Conservation (phyloP, 2,329 filamentous ascomycete genomes). For the Xylaria sp. region DNA sequence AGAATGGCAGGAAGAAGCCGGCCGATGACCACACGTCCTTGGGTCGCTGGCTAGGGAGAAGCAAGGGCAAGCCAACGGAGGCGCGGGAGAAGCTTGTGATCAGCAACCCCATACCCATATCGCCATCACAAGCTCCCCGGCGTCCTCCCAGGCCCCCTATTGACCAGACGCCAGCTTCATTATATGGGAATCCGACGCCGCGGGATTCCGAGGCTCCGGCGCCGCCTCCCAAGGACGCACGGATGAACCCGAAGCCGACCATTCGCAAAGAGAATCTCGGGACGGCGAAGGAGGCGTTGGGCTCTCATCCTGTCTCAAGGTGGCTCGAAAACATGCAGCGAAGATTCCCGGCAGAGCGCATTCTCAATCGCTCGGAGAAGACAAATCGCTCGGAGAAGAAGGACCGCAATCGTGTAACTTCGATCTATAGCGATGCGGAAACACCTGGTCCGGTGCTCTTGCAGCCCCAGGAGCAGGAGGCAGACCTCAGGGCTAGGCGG, state of each 20-base stretch:
- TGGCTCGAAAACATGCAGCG: constrained; percentile 1
- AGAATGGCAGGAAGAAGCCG: constrained; percentile 3
- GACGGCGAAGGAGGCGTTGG: constrained; percentile 22
- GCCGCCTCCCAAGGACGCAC: background rate
- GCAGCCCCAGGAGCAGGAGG: background rate
- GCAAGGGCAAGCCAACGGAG: constrained; percentile 1
- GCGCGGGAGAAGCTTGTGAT: constrained; percentile 8
- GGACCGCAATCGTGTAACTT: background rate
- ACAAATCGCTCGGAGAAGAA: constrained; percentile 3
- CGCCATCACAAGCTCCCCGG: background rate
- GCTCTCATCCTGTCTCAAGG: constrained; percentile 23
- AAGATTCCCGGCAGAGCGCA: background rate
- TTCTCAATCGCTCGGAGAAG: background rate
- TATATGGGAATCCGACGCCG: background rate
- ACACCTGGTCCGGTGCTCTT: background rate
- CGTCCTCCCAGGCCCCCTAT: constrained; percentile 1
- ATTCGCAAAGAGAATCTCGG: constrained; percentile 17
- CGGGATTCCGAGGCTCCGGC: constrained; percentile 3
- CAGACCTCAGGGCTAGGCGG: constrained; percentile 9
- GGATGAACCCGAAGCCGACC: background rate
- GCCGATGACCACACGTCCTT: background rate
- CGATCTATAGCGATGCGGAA: background rate
- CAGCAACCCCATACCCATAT: constrained; percentile 10
- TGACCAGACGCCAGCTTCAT: background rate
- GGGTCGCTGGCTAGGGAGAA: constrained; percentile 14